Evolutionary conservation across 2,329 filamentous ascomycete species (phyloP).

Genomic region (Nemania sp.): DNA sequence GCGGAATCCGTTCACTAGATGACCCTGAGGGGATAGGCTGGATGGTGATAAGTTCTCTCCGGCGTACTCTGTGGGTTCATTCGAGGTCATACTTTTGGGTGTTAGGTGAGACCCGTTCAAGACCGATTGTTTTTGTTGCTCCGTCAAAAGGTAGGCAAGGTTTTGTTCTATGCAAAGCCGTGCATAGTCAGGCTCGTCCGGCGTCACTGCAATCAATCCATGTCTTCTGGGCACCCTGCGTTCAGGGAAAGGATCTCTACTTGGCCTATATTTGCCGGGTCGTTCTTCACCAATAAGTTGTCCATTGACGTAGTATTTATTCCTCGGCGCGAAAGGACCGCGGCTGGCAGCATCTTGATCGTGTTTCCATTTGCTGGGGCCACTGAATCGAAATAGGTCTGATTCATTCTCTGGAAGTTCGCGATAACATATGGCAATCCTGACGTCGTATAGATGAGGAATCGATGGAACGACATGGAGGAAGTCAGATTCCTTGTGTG

Average conservation of each 20-base stretch:
- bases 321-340: constrained; percentile 57
- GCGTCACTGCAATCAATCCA: constrained; percentile 54
- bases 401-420: constrained; percentile 59
- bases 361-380: constrained; percentile 59
- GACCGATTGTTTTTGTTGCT: constrained; percentile 48
- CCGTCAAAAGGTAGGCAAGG: constrained; percentile 56
- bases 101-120: constrained; percentile 54
- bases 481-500: constrained; percentile 60
- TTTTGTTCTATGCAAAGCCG: constrained; percentile 60
- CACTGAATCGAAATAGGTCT: constrained; percentile 46
- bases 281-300: constrained; percentile 55
- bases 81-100: constrained; percentile 46
- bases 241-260: constrained; percentile 58
- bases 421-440: constrained; percentile 60
- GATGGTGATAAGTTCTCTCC: constrained; percentile 33
- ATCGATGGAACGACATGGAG: constrained; percentile 61
- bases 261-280: constrained; percentile 51
- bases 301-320: constrained; percentile 63
- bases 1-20: constrained; percentile 35
- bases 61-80: constrained; percentile 32
- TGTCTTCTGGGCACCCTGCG: constrained; percentile 57
- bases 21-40: constrained; percentile 26
- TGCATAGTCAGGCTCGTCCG: constrained; percentile 60
- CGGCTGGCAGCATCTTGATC: constrained; percentile 59
- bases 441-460: constrained; percentile 60